These are phyloP conservation scores for Pythium oligandrum DNA, from an alignment of 352 stramenopile species.

Conservation along the genomic window DNA sequence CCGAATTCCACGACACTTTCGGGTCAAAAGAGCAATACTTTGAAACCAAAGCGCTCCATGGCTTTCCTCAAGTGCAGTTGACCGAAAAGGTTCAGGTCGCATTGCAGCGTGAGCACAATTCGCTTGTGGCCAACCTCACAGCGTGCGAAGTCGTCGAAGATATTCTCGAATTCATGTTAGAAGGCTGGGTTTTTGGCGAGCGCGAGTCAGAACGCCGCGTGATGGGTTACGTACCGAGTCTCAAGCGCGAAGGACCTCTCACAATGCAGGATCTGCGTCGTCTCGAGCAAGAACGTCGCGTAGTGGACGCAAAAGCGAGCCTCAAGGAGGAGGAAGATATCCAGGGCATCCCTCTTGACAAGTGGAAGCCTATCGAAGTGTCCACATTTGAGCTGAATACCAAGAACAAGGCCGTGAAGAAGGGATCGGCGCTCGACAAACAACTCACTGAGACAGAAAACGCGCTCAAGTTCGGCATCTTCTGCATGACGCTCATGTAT, in stretches of 20 bases:
- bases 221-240: constrained; percentile 76
- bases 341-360: constrained; percentile 54
- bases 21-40: constrained; percentile 74
- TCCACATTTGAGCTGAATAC: constrained; percentile 43
- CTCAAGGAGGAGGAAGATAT: constrained; percentile 30
- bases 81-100: constrained; percentile 69
- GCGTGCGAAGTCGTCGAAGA: constrained; percentile 91
- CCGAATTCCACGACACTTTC: constrained; percentile 91
- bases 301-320: constrained; percentile 30
- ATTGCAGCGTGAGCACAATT: constrained; percentile 85
- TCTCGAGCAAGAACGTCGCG: constrained; percentile 44
- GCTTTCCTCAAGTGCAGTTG: constrained; percentile 86
- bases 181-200: constrained; percentile 96
- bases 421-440: constrained; percentile 59
- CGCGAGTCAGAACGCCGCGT: constrained; percentile 70
- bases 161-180: constrained; percentile 93
- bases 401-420: constrained; percentile 60
- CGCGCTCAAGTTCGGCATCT: constrained; percentile 94
- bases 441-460: constrained; percentile 84
- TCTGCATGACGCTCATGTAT: constrained; percentile 96
- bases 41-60: constrained; percentile 88
- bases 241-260: constrained; percentile 77
- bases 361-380: constrained; percentile 74
- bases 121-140: constrained; percentile 81
- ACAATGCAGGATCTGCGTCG: constrained; percentile 64